Base-by-base conservation (phyloP, 352 stramenopile genomes). In the Phytophthora rubi region DNA sequence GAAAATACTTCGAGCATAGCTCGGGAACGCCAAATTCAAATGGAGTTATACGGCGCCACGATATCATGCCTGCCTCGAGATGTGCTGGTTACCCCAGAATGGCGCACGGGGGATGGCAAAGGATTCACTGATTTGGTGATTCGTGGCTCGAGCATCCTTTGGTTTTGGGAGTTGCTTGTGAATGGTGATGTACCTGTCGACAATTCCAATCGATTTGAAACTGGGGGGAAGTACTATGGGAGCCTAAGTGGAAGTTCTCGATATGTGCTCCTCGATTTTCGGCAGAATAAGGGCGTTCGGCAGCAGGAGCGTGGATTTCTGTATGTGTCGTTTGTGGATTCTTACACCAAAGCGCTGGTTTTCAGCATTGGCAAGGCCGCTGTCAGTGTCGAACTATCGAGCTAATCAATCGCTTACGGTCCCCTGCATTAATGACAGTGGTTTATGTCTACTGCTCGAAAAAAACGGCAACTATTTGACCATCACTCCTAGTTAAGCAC, bases 201-300 rank as follows among this genome's bases (percentile, higher is more conserved):
- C 53, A 51, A 71, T 60, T 65, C 58, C 13, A 62, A 65, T 30
- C 63, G 63, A 72, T 66, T 69, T 69, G 57, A 68, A 73, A 65
- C 42, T 16, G 53, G 53, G 15, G 58, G 64, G 28, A 69, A 74
- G 48, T 74, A 68, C 30, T 39, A 73, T 63, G 33, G 59, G 35
- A 67, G 64, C 8, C 47, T 73, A 54, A 66, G 45, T 53, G 18
- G 51, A 54, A 58, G n/a, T 52, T 77, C 65, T 21, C 69, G 30
- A 21, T 77, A 77, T 66, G 70, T 77, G 47, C 70, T 77, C 28
- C 61, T 73, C 30, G 70, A 77, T 15, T 77, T 77, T 58, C 70
- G 70, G 51, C 70, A 73, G 60, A 77, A 67, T 54, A 71, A 53
- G 16, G 45, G 39, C 64, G 64, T 73, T 62, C 53, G 56, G 18